phyloP scores from a whole-genome alignment of 139 green algal genomes.

The Desmodesmus armatus region DNA sequence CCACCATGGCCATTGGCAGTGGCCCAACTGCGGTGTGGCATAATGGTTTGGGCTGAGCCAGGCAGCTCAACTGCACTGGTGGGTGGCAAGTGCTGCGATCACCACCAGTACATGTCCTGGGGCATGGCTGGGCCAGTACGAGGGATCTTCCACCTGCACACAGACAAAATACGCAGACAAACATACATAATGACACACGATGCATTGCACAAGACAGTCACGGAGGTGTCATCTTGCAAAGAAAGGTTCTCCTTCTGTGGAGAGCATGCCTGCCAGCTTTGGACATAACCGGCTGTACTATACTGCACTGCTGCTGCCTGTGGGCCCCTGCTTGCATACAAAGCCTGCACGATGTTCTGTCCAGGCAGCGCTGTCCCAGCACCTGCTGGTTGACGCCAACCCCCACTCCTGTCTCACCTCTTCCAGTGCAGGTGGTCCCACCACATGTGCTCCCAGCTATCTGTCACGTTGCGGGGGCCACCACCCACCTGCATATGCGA shows the following conservation, averaged over 20 bases:
- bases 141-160: slow-evolving; percentile 76
- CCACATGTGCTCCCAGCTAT: slow-evolving; percentile 87
- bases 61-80: too few relatives aligned
- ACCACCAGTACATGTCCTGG: slow-evolving; percentile 67
- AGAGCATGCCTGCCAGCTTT: neutral
- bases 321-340: too few relatives aligned
- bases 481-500: slow-evolving; percentile 59
- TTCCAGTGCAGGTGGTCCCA: slow-evolving; percentile 86
- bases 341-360: neutral
- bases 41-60: too few relatives aligned
- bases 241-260: too few relatives aligned
- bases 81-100: neutral
- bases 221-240: too few relatives aligned
- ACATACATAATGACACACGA: too few relatives aligned
- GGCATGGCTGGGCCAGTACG: slow-evolving; percentile 68
- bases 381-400: neutral
- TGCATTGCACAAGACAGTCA: too few relatives aligned
- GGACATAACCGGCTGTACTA: too few relatives aligned
- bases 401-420: slow-evolving; percentile 52
- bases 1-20: too few relatives aligned
- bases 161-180: neutral
- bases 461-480: slow-evolving; percentile 57
- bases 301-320: too few relatives aligned
- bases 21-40: too few relatives aligned
- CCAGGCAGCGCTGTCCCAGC: neutral